Base-by-base conservation (phyloP, 805 yeast genomes). In the Zygoascus biomembranicola region DNA sequence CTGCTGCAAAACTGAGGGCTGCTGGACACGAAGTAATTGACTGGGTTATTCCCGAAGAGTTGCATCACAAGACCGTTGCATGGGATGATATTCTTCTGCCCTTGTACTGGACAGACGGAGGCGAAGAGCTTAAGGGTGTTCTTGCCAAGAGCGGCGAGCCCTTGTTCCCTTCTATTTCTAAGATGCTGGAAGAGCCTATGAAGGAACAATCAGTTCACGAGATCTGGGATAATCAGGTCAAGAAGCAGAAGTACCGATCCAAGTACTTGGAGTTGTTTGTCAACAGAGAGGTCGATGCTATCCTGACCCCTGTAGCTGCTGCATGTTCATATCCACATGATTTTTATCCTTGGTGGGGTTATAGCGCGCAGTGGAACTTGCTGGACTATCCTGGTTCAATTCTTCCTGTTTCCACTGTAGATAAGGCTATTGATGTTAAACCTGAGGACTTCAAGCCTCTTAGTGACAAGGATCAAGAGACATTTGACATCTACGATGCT, bases 291-390 rank as follows among this genome's bases (percentile, higher is more conserved):
- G 47, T 47, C 10, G 53, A 53, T 44, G 52, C 49, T 26, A 48
- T 53, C 19, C 2, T 53, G n/a, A 42, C 50, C 42, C 56, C 56
- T 8, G 39, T 43, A 13, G 85, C 82, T 67, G 78, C 77, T 53
- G 84, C 84, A 57, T 82, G 81, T 50, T 88, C 94, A n/a, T 87
- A 89, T 45, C 76, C 75, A 52, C 79, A 85, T 20, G 79, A 77
- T 48, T 73, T 76, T 50, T 77, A 84, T 6, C 79, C 77, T 66
- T 84, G 84, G 68, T 87, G 95, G 94, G 86, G 90, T 4, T 87
- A 87, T 73, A 85, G 92, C 5, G 71, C 89, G 1, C 74, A 84
- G 57, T 87, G 81, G 79, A 86, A 86, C 69, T 64, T 85, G 54
- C 67, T 85, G 57, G 95, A 87, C 66, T 74, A 80, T 63, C 90